A percentile compares a stretch with the other conserved stretches of the same genome.
These are phyloP conservation scores for Pisolithus orientalis DNA, from an alignment of 768 basidiomycete genomes.

Conservation along the genomic window DNA sequence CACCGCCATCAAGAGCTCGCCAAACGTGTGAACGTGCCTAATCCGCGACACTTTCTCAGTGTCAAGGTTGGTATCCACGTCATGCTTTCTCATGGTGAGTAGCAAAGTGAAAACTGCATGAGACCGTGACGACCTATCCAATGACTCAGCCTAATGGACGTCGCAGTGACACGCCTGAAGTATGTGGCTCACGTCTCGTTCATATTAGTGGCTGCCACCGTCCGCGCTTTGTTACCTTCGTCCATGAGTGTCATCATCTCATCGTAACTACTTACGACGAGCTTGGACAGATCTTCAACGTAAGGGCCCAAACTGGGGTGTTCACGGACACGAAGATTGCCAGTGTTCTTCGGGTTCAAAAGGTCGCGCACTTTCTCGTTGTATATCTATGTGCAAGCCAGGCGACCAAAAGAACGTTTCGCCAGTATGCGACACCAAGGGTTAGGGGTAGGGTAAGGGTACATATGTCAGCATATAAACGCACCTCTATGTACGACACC, in stretches of 20 bases:
- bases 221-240: slow-evolving; percentile 97
- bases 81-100: slow-evolving; percentile 87
- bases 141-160: not conserved
- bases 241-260: slow-evolving; percentile 99
- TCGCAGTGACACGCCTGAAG: not conserved
- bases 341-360: slow-evolving; percentile 94
- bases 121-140: slow-evolving; percentile 79
- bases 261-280: slow-evolving; percentile 84
- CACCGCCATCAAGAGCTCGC: not conserved
- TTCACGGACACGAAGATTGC: slow-evolving; percentile 94
- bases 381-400: slow-evolving; percentile 56
- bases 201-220: slow-evolving; percentile 99
- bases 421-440: not conserved
- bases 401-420: not conserved
- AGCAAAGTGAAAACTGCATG: slow-evolving; percentile 98
- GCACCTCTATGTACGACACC: slow-evolving; percentile 95
- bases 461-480: slow-evolving; percentile 7
- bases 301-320: slow-evolving; percentile 97
- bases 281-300: slow-evolving; percentile 93
- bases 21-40: slow-evolving; percentile 42
- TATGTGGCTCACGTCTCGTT: slow-evolving; percentile 82
- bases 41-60: slow-evolving; percentile 99
- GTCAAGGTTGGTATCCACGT: slow-evolving; percentile 77
- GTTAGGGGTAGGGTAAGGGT: not conserved
- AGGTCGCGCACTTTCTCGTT: slow-evolving; percentile 98